phyloP scores from a whole-genome alignment of 768 basidiomycete genomes.

The Pholiota conissans region DNA sequence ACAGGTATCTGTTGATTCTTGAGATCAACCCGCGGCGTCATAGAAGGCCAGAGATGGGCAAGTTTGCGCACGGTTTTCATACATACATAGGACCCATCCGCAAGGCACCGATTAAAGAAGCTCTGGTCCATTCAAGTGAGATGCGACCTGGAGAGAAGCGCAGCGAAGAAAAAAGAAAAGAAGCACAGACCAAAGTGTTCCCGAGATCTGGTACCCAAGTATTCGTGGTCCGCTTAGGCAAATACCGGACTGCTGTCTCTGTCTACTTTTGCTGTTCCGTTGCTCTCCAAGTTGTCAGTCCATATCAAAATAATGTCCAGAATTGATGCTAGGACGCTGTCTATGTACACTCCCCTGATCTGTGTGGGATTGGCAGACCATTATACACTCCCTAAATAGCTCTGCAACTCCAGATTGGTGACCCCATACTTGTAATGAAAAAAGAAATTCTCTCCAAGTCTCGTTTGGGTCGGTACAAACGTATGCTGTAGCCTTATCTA shows the following conservation, averaged over 20 bases:
- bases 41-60: constrained; percentile 7
- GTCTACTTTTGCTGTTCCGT: neutral
- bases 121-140: constrained; percentile 13
- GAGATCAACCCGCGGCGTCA: constrained; percentile 19
- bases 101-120: constrained; percentile 24
- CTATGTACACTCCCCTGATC: too few relatives aligned
- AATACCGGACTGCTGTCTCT: neutral
- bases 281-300: neutral
- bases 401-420: neutral
- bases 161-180: constrained; percentile 7
- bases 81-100: neutral
- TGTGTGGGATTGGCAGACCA: too few relatives aligned
- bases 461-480: neutral
- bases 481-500: neutral
- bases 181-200: constrained; percentile 12
- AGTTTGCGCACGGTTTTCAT: constrained; percentile 4
- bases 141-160: constrained; percentile 17
- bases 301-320: neutral
- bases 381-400: too few relatives aligned
- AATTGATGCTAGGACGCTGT: neutral
- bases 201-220: constrained; percentile 17
- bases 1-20: neutral
- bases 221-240: constrained; percentile 7
- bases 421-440: neutral
- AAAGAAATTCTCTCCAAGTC: neutral